Percentiles rank a stretch among this genome's conserved stretches.
Evolutionary conservation across 2,329 filamentous ascomycete genomes (phyloP).

Genomic region (Dendryphion nanum): DNA sequence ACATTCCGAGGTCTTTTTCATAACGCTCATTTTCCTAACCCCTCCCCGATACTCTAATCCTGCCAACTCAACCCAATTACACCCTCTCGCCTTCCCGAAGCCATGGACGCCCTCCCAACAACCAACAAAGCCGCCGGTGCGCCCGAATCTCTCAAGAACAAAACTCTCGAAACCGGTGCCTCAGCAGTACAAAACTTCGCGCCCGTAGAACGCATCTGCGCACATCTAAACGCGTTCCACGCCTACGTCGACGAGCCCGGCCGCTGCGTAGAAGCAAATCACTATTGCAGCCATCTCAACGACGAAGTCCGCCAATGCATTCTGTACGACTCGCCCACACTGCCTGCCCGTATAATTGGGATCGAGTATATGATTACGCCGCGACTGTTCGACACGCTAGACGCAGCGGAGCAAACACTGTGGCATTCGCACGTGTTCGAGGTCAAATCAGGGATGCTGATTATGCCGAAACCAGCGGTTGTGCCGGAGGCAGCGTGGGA

Average conservation of each 20-base stretch:
- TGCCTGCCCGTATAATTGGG: slow-evolving; percentile 72
- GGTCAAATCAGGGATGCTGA: slow-evolving; percentile 75
- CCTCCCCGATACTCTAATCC: too few species aligned
- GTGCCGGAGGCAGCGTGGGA: slow-evolving; percentile 68
- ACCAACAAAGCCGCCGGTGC: slow-evolving; percentile 49
- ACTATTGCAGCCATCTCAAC: slow-evolving; percentile 79
- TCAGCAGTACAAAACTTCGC: slow-evolving; percentile 64
- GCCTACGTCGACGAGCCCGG: slow-evolving; percentile 71
- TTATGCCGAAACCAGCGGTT: slow-evolving; percentile 63
- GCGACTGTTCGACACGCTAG: slow-evolving; percentile 64
- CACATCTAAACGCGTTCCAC: slow-evolving; percentile 85
- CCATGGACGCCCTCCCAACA: slow-evolving; percentile 1
- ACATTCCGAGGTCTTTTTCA: too few species aligned
- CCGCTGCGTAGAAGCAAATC: slow-evolving; percentile 70
- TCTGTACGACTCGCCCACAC: slow-evolving; percentile 70
- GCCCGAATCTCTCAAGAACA: slow-evolving; percentile 55
- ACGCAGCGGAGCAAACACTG: slow-evolving; percentile 65
- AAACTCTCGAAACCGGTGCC: slow-evolving; percentile 61
- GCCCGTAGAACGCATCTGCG: slow-evolving; percentile 73
- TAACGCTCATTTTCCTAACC: too few species aligned
- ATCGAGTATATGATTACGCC: slow-evolving; percentile 85
- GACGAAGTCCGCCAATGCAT: slow-evolving; percentile 81
- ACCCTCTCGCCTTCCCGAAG: too few species aligned
- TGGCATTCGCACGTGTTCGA: slow-evolving; percentile 80
- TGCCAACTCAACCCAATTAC: too few species aligned